These are phyloP conservation scores for Cercospora brassicicola DNA, from an alignment of 2,329 filamentous ascomycete species.

Conservation along the genomic window DNA sequence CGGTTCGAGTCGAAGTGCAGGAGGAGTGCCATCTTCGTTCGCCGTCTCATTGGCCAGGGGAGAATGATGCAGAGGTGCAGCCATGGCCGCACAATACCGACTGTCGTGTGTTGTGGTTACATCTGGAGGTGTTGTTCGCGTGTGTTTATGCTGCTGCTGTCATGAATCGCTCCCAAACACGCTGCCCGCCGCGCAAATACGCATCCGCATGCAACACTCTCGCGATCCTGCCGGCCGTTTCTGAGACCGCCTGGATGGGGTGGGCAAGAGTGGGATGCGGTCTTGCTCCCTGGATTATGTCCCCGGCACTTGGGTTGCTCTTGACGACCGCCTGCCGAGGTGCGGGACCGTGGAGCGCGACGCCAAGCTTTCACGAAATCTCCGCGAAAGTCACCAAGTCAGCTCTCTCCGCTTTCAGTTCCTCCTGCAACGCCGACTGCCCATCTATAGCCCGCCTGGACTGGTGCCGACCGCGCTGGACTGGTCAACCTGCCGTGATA, in stretches of 20 bases:
- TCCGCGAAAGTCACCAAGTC: not conserved
- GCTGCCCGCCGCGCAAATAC: not conserved
- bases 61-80: slow-evolving; percentile 7
- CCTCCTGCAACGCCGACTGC: not conserved
- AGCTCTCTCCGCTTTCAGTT: not conserved
- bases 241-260: not conserved
- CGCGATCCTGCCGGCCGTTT: slow-evolving; percentile 10
- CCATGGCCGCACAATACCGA: slow-evolving; percentile 8
- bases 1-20: not conserved
- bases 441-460: not conserved
- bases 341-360: not conserved
- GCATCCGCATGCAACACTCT: not conserved
- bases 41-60: not conserved
- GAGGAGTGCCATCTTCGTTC: not conserved
- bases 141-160: not conserved
- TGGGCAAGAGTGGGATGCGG: not conserved
- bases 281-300: not conserved
- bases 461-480: not conserved
- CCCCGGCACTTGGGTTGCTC: not conserved
- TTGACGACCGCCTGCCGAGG: not conserved
- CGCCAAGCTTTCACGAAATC: not conserved
- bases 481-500: not conserved
- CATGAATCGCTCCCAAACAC: not conserved
- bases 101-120: slow-evolving; percentile 1
- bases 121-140: not conserved